These are phyloP conservation scores for Pluteus cervinus DNA, from an alignment of 768 basidiomycete genomes.

Conservation along the genomic window DNA sequence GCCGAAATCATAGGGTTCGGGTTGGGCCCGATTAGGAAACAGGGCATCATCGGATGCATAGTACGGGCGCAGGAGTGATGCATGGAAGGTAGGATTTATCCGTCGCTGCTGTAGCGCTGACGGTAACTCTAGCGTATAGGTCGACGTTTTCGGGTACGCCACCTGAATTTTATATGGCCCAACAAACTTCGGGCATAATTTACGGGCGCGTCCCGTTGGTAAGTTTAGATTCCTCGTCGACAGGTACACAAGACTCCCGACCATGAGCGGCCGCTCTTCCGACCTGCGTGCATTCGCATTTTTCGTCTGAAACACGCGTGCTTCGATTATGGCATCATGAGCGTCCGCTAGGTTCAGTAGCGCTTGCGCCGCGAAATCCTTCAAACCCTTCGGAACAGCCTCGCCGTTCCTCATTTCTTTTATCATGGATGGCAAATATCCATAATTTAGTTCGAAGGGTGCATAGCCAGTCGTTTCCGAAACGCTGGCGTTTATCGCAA, in stretches of 20 bases:
- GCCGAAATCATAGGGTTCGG: too few relatives aligned
- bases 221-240: slow-evolving; percentile 15
- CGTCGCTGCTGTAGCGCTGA: too few relatives aligned
- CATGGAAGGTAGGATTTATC: slow-evolving; percentile 6
- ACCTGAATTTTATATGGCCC: slow-evolving; percentile 11
- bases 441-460: slow-evolving; percentile 23
- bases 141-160: slow-evolving; percentile 2
- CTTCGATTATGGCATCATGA: slow-evolving; percentile 29
- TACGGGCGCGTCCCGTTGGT: slow-evolving; percentile 10
- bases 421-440: slow-evolving; percentile 18
- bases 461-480: slow-evolving; percentile 25
- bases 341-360: slow-evolving; percentile 18
- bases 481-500: slow-evolving; percentile 28
- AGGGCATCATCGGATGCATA: neutral
- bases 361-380: slow-evolving; percentile 17
- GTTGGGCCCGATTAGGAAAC: slow-evolving; percentile 4
- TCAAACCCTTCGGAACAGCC: slow-evolving; percentile 13
- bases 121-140: slow-evolving; percentile 9
- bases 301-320: slow-evolving; percentile 19
- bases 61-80: slow-evolving; percentile 2
- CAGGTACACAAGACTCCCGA: slow-evolving; percentile 25
- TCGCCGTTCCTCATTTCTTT: slow-evolving; percentile 2
- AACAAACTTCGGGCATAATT: slow-evolving; percentile 17
- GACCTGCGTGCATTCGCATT: slow-evolving; percentile 19
- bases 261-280: slow-evolving; percentile 8